phyloP scores from a whole-genome alignment of 352 stramenopile species.

The Achlya hypogyna region DNA sequence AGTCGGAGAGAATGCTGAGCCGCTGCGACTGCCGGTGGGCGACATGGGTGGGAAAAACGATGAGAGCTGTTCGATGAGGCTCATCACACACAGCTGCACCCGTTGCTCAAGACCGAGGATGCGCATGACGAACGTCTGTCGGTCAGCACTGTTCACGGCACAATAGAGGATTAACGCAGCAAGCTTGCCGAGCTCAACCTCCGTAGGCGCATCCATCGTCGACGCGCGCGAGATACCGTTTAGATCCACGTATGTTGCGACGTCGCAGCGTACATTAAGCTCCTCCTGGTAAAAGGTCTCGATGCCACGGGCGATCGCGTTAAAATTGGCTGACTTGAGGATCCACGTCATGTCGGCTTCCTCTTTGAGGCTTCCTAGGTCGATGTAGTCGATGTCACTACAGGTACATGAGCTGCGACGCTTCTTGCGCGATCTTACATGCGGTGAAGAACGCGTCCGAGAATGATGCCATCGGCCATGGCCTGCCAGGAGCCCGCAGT shows the following conservation, averaged over 20 bases:
- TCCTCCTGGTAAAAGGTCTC: constrained; percentile 80
- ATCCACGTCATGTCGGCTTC: constrained; percentile 53
- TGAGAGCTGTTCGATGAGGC: constrained; percentile 70
- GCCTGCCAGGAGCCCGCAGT: background rate
- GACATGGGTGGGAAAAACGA: constrained; percentile 12
- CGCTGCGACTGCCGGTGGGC: background rate
- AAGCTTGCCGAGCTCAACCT: constrained; percentile 59
- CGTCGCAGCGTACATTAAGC: constrained; percentile 58
- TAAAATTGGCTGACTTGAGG: constrained; percentile 71
- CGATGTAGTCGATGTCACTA: constrained; percentile 72
- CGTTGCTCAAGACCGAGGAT: constrained; percentile 76
- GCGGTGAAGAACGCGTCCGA: constrained; percentile 76
- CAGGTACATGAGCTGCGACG: background rate
- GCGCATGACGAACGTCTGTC: constrained; percentile 75
- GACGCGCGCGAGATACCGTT: constrained; percentile 40
- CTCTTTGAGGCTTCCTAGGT: constrained; percentile 63
- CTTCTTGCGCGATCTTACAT: constrained; percentile 39
- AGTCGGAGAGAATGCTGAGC: background rate
- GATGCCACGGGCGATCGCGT: constrained; percentile 59
- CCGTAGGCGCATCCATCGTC: constrained; percentile 57
- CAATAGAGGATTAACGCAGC: constrained; percentile 66
- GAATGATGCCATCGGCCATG: constrained; percentile 56
- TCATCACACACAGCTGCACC: constrained; percentile 75
- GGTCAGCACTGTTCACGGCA: constrained; percentile 66
- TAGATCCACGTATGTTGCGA: constrained; percentile 35